A percentile compares a stretch with the other conserved stretches of the same genome.
Evolutionary conservation across 441 rosid genomes (phyloP).

Genomic region (Populus hybrid): DNA sequence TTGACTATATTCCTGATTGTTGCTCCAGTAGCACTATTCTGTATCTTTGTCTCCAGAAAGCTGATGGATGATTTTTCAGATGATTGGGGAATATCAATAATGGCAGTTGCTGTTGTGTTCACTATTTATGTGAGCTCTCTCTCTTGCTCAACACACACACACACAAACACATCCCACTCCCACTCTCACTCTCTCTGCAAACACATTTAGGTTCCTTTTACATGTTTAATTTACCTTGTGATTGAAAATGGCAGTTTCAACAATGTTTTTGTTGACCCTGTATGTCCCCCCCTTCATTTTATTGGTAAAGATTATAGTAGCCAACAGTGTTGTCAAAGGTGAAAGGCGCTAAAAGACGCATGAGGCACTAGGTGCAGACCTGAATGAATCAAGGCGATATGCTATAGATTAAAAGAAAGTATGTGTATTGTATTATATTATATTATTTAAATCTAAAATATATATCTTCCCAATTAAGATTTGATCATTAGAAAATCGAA

Average conservation of each 20-base stretch:
- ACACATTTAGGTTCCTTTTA: not conserved
- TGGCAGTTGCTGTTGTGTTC: slow-evolving; percentile 52
- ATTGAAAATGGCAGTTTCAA: not conserved
- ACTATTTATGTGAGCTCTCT: slow-evolving; percentile 63
- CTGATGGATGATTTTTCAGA: slow-evolving; percentile 65
- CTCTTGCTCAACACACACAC: slow-evolving; percentile 4
- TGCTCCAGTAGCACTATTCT: slow-evolving; percentile 73
- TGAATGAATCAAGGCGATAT: too few relatives aligned
- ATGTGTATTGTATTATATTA: too few relatives aligned
- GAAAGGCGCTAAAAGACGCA: too few relatives aligned
- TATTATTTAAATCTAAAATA: too few relatives aligned
- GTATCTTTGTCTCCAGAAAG: slow-evolving; percentile 64
- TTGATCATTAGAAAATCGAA: too few relatives aligned
- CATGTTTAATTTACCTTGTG: not conserved
- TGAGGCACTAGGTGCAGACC: too few relatives aligned
- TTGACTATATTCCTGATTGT: slow-evolving; percentile 70
- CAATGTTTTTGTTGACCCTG: slow-evolving; percentile 19
- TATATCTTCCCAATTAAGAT: too few relatives aligned
- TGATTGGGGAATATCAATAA: slow-evolving; percentile 57
- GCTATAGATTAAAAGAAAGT: too few relatives aligned
- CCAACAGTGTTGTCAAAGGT: not conserved
- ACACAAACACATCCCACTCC: not conserved
- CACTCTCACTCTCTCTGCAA: not conserved
- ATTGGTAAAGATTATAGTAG: slow-evolving; percentile 9
- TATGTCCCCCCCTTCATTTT: slow-evolving; percentile 17